A percentile compares a stretch with the other conserved stretches of the same genome.
Evolutionary conservation across 805 yeast genomes (phyloP).

Genomic region (Zygotorulaspora florentina): DNA sequence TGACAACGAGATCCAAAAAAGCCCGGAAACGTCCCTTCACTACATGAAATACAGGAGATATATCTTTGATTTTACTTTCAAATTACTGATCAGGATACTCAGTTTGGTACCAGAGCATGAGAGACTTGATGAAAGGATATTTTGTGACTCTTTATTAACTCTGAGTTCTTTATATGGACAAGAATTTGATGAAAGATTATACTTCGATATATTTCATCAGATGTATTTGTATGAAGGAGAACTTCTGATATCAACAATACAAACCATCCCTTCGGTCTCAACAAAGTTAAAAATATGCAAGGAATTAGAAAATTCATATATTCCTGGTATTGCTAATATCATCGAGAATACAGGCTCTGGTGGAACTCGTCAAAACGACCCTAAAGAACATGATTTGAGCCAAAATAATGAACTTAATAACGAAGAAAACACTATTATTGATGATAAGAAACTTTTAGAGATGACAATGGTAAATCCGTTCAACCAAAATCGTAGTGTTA

Average conservation of each 20-base stretch:
- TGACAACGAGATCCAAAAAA: slow-evolving; percentile 14
- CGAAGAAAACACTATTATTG: slow-evolving; percentile 8
- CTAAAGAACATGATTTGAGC: neutral
- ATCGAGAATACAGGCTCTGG: slow-evolving; percentile 4
- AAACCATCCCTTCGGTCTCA: slow-evolving; percentile 20
- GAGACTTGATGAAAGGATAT: slow-evolving; percentile 1
- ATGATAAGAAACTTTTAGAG: slow-evolving; percentile 27
- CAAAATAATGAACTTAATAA: neutral
- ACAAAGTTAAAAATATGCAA: slow-evolving; percentile 27
- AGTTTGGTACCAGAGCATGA: neutral
- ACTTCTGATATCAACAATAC: slow-evolving; percentile 14
- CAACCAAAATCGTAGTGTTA: slow-evolving; percentile 16
- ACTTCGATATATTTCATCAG: slow-evolving; percentile 20
- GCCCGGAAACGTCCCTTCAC: slow-evolving; percentile 20
- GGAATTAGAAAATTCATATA: slow-evolving; percentile 22
- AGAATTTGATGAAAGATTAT: slow-evolving; percentile 26
- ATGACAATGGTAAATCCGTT: slow-evolving; percentile 37
- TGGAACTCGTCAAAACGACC: neutral
- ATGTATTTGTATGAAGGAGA: slow-evolving; percentile 14
- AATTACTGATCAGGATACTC: slow-evolving; percentile 8
- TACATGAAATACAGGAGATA: slow-evolving; percentile 30
- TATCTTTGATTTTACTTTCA: slow-evolving; percentile 28
- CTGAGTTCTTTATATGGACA: slow-evolving; percentile 28
- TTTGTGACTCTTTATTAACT: slow-evolving; percentile 6
- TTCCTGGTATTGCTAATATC: slow-evolving; percentile 11